Evolutionary conservation across 1,284 basidiomycete species (phyloP), one percentile per base, ranked within the genome.

Genomic region (Inonotus obliquus): DNA sequence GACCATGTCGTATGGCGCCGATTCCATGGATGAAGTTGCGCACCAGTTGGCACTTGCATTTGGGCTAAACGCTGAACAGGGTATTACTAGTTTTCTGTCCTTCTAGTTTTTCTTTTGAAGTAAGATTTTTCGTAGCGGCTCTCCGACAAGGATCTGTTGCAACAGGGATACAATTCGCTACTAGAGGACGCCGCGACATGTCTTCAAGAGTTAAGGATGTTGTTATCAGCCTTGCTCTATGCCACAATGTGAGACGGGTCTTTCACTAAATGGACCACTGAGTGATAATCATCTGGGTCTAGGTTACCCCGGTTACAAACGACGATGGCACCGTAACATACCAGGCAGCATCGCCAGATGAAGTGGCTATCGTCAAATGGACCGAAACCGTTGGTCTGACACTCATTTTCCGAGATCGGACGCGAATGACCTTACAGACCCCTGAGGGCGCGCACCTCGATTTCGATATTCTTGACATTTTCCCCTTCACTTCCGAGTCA

Each of bases 311-410:
- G 0, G 93, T 98, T 1, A 84, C 81, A 13, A 94, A 97, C 70
- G 96, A 98, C 68, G 96, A 98, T 69, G 94, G 94, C 5, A 85
- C 86, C 0, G 81, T 97, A 47, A 97, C 96, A 0, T 99, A 99
- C 71, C 96, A 99, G 79, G 97, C 97, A 0, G 96, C 95, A 0
- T 98, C 96, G 0, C 97, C 97, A 0, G 97, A 99, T 71, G 97
- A 99, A 77, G 97, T 98, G 35, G 97, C 97, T 54, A 98, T 99
- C 66, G 96, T 99, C n/a, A 85, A 88, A 67, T 99, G 94, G 94
- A 98, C 96, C 1, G 91, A 94, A 69, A 95, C 93, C 0, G 91
- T 99, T 63, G 96, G 96, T 0, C 79, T 99, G 3, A 91, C 90
- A 0, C 84, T 99, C 23, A 82, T 88, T 11, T 87, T 87, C 68